A percentile compares a stretch with the other conserved stretches of the same genome.
Evolutionary conservation across 2,329 filamentous ascomycete species (phyloP).

Genomic region (Periconia sp.): DNA sequence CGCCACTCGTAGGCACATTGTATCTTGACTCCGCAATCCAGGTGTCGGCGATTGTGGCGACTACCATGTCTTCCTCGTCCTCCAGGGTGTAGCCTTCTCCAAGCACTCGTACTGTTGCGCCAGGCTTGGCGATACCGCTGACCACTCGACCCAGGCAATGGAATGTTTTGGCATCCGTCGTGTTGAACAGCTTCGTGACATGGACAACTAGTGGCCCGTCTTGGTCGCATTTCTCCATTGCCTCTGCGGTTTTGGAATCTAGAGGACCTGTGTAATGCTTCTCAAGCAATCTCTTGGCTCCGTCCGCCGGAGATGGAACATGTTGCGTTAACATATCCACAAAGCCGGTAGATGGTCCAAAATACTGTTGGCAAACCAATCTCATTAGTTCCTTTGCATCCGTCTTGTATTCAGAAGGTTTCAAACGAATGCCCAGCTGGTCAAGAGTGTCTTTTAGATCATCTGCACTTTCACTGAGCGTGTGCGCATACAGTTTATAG

Average conservation of each 20-base stretch:
- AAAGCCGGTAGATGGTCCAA: conserved; percentile 85
- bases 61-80: conserved; percentile 96
- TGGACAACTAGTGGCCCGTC: conserved; percentile 92
- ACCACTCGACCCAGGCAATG: conserved; percentile 89
- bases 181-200: conserved; percentile 91
- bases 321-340: conserved; percentile 95
- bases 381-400: conserved; percentile 90
- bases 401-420: conserved; percentile 88
- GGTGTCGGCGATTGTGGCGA: conserved; percentile 81
- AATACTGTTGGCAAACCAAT: conserved; percentile 93
- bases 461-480: conserved; percentile 86
- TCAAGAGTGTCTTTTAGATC: conserved; percentile 81
- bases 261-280: conserved; percentile 90
- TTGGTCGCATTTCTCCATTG: conserved; percentile 83
- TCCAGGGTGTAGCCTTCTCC: conserved; percentile 96
- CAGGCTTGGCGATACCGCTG: conserved; percentile 86
- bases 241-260: conserved; percentile 78
- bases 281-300: conserved; percentile 76
- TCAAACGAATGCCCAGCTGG: conserved; percentile 81
- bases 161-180: conserved; percentile 88
- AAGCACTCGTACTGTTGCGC: conserved; percentile 84
- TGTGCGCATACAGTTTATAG: conserved; percentile 96
- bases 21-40: conserved; percentile 94
- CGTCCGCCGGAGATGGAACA: conserved; percentile 83
- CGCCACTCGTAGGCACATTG: conserved; percentile 87